Evolutionary conservation across 2,329 filamentous ascomycete species (phyloP).

Genomic region (Fusarium graminum): DNA sequence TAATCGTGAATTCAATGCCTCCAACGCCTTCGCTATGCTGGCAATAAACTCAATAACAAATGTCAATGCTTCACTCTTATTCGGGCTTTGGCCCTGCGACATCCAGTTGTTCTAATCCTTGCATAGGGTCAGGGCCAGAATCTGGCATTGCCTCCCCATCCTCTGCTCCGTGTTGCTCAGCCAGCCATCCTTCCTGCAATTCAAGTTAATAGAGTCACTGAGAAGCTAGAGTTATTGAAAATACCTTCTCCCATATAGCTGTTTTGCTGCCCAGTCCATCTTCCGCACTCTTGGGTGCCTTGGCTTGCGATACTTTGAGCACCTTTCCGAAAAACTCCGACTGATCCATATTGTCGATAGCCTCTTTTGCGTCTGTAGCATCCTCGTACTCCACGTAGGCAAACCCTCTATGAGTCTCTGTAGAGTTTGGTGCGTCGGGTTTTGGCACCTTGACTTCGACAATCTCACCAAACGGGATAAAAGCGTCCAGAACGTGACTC

Average conservation of each 20-base stretch:
- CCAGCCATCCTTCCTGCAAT: conserved; percentile 88
- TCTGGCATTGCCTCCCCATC: conserved; percentile 56
- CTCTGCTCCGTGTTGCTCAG: conserved; percentile 81
- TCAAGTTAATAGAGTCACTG: conserved; percentile 20
- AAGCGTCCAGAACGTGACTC: conserved; percentile 85
- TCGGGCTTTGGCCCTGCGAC: conserved; percentile 90
- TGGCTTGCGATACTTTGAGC: conserved; percentile 92
- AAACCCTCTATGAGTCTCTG: conserved; percentile 88
- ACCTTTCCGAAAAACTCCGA: conserved; percentile 93
- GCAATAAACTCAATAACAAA: conserved; percentile 44
- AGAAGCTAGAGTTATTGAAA: conserved; percentile 48
- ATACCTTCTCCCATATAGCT: conserved; percentile 96
- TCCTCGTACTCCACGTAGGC: conserved; percentile 97
- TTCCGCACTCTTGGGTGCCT: conserved; percentile 87
- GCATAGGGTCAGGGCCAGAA: conserved; percentile 86
- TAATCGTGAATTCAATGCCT: conserved; percentile 46
- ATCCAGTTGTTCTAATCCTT: conserved; percentile 91
- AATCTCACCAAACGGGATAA: conserved; percentile 97
- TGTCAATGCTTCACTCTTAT: conserved; percentile 54
- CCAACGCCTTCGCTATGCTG: conserved; percentile 64
- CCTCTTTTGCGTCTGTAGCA: conserved; percentile 87
- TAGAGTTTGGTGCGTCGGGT: conserved; percentile 82
- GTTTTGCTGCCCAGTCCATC: conserved; percentile 93
- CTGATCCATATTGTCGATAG: conserved; percentile 99
- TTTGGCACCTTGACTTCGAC: conserved; percentile 91